Conservation (phyloP, 2,329 filamentous ascomycete species). For the Cadophora sp. region DNA sequence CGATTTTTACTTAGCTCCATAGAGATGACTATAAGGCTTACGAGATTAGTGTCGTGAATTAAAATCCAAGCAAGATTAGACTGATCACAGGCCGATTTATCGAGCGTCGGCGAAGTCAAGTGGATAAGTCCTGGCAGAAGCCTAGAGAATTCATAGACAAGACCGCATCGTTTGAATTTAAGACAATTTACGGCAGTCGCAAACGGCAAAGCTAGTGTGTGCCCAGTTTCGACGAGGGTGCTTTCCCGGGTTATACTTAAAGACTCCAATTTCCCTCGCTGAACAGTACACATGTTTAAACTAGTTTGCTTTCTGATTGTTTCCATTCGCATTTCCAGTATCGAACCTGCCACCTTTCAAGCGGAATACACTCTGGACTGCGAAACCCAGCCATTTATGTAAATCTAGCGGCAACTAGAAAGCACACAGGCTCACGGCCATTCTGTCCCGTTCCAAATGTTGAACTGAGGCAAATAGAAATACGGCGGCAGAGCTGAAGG, state of each 20-base stretch:
- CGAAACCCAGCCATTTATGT: conserved; percentile 20
- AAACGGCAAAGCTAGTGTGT: conserved; percentile 1
- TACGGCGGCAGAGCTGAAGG: conserved; percentile 29
- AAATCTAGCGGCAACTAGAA: conserved; percentile 4
- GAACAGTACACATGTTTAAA: conserved; percentile 15
- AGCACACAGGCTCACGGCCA: conserved; percentile 21
- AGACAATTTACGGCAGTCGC: neutral
- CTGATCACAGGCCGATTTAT: too few relatives aligned
- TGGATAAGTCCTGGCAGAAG: conserved; percentile 2
- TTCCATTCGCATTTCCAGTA: conserved; percentile 5
- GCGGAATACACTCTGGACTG: conserved; percentile 23
- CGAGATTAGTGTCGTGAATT: too few relatives aligned
- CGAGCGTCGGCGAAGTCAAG: too few relatives aligned
- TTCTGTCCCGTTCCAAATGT: conserved; percentile 25
- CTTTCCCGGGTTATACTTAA: neutral
- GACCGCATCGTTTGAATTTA: conserved; percentile 2
- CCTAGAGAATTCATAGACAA: too few relatives aligned
- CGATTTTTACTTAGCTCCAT: too few relatives aligned
- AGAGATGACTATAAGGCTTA: too few relatives aligned
- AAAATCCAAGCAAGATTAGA: too few relatives aligned
- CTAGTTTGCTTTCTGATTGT: conserved; percentile 20
- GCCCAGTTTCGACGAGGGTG: neutral
- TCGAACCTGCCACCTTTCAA: conserved; percentile 25
- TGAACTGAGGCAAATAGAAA: conserved; percentile 29
- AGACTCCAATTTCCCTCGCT: neutral